Conservation (phyloP, 164 flowering plant species). For the Nymphaea thermarum region DNA sequence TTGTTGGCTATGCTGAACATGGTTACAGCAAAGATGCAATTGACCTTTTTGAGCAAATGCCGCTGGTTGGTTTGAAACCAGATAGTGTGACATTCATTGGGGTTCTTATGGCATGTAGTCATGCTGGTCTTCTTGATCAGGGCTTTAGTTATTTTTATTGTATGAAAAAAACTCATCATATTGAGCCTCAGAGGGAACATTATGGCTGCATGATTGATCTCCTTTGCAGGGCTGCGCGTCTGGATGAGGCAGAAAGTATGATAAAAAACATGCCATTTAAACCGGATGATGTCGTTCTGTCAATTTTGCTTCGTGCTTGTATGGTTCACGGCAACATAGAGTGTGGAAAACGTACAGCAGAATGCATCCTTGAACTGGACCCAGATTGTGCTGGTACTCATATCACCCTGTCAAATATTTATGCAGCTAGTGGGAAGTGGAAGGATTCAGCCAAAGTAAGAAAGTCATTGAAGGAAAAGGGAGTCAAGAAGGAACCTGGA, state of each 20-base stretch:
- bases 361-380: conserved; percentile 38
- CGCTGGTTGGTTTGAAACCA: conserved; percentile 44
- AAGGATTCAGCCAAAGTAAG: conserved; percentile 61
- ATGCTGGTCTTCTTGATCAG: conserved; percentile 72
- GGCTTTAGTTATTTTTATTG: conserved; percentile 55
- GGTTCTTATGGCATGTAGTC: conserved; percentile 76
- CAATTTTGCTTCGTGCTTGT: conserved; percentile 66
- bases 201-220: conserved; percentile 93
- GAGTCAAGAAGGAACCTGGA: conserved; percentile 76
- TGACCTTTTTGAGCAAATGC: conserved; percentile 47
- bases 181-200: conserved; percentile 68
- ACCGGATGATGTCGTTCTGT: conserved; percentile 83
- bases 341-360: conserved; percentile 50
- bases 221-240: conserved; percentile 63
- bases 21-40: conserved; percentile 68
- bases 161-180: conserved; percentile 34
- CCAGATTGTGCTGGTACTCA: conserved; percentile 73
- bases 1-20: conserved; percentile 88
- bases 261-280: conserved; percentile 62
- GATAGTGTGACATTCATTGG: conserved; percentile 78
- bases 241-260: conserved; percentile 65
- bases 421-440: conserved; percentile 63
- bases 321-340: conserved; percentile 60
- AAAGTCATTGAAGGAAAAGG: conserved; percentile 62
- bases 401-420: conserved; percentile 59